A percentile compares a stretch with the other conserved stretches of the same genome.
Evolutionary conservation across 1,284 basidiomycete species (phyloP).

Genomic region (Phenoliferia sp.): DNA sequence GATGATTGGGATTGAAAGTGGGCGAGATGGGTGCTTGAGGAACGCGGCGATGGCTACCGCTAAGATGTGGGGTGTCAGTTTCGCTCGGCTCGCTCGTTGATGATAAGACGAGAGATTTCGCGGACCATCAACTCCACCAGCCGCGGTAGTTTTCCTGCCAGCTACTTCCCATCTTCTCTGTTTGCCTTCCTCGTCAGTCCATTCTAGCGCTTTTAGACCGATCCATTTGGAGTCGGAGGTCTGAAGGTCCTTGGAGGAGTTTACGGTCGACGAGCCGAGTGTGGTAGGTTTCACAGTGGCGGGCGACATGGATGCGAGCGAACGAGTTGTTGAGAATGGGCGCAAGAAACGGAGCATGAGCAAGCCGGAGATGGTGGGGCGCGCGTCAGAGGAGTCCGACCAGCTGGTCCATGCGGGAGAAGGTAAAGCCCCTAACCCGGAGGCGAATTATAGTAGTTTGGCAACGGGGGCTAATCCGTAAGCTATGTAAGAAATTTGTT

Average conservation of each 20-base stretch:
- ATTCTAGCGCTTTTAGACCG: constrained; percentile 19
- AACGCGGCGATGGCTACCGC: constrained; percentile 79
- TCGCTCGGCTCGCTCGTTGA: background rate
- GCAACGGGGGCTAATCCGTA: too few species aligned
- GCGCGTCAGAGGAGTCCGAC: too few species aligned
- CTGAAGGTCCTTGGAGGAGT: background rate
- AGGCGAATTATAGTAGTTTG: too few species aligned
- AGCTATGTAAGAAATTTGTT: too few species aligned
- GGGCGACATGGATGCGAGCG: background rate
- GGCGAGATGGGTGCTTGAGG: constrained; percentile 53
- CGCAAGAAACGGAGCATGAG: background rate
- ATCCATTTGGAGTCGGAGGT: constrained; percentile 10
- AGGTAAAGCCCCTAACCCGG: too few species aligned
- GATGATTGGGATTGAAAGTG: constrained; percentile 61
- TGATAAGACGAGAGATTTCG: constrained; percentile 5
- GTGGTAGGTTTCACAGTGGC: constrained; percentile 8
- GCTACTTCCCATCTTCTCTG: constrained; percentile 82
- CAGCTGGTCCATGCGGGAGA: too few species aligned
- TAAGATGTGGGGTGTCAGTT: constrained; percentile 35
- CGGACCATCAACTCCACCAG: constrained; percentile 72
- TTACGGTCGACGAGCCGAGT: constrained; percentile 13
- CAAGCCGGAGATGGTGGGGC: background rate
- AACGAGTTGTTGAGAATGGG: background rate
- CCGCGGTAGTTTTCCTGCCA: constrained; percentile 66
- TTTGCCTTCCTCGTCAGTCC: constrained; percentile 29